These are phyloP conservation scores for Penicillium sp. DNA, from an alignment of 2,329 filamentous ascomycete genomes.

Conservation along the genomic window DNA sequence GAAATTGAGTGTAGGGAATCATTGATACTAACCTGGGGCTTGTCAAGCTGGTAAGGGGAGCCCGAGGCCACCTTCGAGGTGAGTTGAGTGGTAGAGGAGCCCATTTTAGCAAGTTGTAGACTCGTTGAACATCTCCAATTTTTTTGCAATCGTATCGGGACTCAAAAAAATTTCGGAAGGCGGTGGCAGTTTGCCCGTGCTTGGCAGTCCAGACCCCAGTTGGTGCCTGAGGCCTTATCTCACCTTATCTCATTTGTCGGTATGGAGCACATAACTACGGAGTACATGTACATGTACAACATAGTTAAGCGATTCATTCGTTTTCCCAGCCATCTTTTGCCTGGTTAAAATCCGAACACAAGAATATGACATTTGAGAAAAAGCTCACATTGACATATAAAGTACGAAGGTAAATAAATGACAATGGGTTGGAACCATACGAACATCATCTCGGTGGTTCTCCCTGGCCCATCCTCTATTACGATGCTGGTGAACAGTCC, in stretches of 20 bases:
- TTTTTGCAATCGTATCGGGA: slow-evolving; percentile 30
- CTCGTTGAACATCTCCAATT: slow-evolving; percentile 25
- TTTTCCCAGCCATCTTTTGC: no score
- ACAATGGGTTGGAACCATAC: no score
- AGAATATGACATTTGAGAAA: no score
- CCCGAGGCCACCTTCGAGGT: slow-evolving; percentile 44
- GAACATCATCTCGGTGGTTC: no score
- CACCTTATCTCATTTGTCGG: not conserved
- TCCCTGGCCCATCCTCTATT: not conserved
- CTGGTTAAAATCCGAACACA: no score
- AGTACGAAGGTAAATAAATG: no score
- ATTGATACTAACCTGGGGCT: slow-evolving; percentile 42
- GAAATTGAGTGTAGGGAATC: not conserved
- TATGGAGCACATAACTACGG: no score
- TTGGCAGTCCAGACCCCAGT: slow-evolving; percentile 26
- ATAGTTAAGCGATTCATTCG: no score
- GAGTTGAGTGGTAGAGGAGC: slow-evolving; percentile 39
- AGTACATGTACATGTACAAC: no score
- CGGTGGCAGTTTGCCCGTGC: slow-evolving; percentile 36
- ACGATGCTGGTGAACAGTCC: no score
- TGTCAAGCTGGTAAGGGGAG: slow-evolving; percentile 50
- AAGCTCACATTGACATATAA: no score
- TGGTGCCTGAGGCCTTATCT: slow-evolving; percentile 17
- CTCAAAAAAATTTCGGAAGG: slow-evolving; percentile 41
- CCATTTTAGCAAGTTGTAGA: slow-evolving; percentile 37